phyloP scores from a whole-genome alignment of 176 grass and related monocot genomes.

The Triticum timopheevii region DNA sequence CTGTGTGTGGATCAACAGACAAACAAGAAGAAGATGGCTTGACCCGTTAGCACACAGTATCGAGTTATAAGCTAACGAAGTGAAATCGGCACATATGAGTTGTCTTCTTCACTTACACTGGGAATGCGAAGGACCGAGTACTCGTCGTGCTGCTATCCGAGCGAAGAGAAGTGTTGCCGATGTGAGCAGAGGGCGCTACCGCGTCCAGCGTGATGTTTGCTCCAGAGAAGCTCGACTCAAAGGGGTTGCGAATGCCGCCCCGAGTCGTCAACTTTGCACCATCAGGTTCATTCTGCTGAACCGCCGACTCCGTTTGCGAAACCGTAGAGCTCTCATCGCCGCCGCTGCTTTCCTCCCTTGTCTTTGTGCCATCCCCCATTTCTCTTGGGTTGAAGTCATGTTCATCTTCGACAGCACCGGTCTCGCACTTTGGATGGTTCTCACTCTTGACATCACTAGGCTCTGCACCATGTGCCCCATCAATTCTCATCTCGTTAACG shows the following conservation, averaged over 20 bases:
- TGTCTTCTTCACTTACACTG: constrained; percentile 64
- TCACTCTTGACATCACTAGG: constrained; percentile 20
- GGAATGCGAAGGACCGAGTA: constrained; percentile 87
- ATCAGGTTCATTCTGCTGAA: constrained; percentile 36
- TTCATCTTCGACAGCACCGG: constrained; percentile 15
- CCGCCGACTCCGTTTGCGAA: constrained; percentile 28
- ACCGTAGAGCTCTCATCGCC: background rate
- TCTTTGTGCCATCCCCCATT: background rate
- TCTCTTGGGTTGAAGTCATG: constrained; percentile 54
- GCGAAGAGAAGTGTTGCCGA: constrained; percentile 86
- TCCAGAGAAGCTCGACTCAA: constrained; percentile 56
- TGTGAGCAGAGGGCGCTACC: constrained; percentile 51
- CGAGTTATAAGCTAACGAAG: too few species aligned
- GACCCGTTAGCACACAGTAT: background rate
- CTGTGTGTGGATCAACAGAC: constrained; percentile 49
- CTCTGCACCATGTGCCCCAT: background rate
- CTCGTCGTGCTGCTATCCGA: constrained; percentile 91
- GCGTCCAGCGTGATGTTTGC: constrained; percentile 44
- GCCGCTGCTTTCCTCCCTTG: background rate
- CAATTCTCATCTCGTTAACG: background rate
- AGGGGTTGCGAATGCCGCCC: constrained; percentile 35
- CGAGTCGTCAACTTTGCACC: constrained; percentile 30
- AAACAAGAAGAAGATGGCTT: background rate
- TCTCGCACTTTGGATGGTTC: constrained; percentile 15
- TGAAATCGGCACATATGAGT: background rate